These are phyloP conservation scores for Apiospora phragmitis DNA, from an alignment of 2,329 filamentous ascomycete genomes.

Conservation along the genomic window DNA sequence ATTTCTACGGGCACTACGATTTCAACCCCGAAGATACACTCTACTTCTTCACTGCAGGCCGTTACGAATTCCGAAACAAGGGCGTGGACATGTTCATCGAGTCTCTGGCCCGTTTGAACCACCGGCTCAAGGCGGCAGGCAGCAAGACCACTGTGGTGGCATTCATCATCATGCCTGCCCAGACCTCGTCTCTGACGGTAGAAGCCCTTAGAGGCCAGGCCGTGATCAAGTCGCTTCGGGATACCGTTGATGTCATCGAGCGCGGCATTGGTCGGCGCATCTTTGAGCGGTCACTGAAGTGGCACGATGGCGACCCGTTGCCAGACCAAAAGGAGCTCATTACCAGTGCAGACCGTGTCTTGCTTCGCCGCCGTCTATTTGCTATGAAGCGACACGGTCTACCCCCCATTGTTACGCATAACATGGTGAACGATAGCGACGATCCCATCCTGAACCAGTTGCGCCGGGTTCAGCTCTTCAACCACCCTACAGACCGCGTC, in stretches of 20 bases:
- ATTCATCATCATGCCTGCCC: conserved; percentile 98
- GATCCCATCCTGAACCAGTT: conserved; percentile 96
- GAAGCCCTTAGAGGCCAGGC: conserved; percentile 96
- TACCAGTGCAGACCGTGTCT: conserved; percentile 85
- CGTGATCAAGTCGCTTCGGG: conserved; percentile 92
- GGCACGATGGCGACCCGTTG: conserved; percentile 91
- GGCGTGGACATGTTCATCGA: conserved; percentile 99
- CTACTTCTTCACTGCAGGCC: conserved; percentile 95
- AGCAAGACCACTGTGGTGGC: conserved; percentile 95
- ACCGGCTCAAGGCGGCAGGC: conserved; percentile 79
- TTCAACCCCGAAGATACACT: conserved; percentile 96
- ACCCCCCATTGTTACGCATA: conserved; percentile 96
- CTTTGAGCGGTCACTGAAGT: conserved; percentile 90
- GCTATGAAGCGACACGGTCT: conserved; percentile 93
- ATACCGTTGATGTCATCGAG: conserved; percentile 92
- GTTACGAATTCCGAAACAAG: conserved; percentile 98
- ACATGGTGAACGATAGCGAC: conserved; percentile 93
- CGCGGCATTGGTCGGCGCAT: conserved; percentile 89
- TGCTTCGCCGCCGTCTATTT: conserved; percentile 87
- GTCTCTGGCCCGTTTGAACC: conserved; percentile 89
- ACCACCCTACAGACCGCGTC: conserved; percentile 90
- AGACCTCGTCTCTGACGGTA: conserved; percentile 91
- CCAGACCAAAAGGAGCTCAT: conserved; percentile 97
- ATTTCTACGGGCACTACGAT: conserved; percentile 98
- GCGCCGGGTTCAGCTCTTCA: conserved; percentile 93